Base-by-base conservation (phyloP, 2,329 filamentous ascomycete species). In the Aspergillus uvarum region DNA sequence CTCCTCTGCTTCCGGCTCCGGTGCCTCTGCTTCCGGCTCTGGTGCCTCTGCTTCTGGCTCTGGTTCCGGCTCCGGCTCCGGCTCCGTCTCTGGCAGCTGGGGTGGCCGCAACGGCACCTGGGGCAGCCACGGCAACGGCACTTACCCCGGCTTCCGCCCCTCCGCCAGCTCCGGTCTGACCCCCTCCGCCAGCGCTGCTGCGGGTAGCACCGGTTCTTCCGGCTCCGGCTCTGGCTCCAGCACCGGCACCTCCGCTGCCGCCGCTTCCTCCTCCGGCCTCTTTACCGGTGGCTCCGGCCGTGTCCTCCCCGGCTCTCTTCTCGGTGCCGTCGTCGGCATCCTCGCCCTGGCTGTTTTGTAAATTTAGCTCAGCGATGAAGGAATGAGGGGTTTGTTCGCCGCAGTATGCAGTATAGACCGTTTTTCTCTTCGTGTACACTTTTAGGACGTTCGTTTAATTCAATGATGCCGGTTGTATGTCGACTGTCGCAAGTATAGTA, bases 301-400 rank as follows among this genome's bases (percentile, higher is more conserved):
- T 16, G 38, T 44, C 32, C 55, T 66, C 26, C 60, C 64, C 19
- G 58, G 61, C 59, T 66, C 64, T 32, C 53, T 65, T 47, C 59
- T 62, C 53, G 60, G 62, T 22, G 62, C 59, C 11, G 59, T 55
- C 3, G 38, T 64, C 29, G 59, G 60, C 54, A 53, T 58, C 47
- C 56, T 51, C 14, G 49, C 53, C 44, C 48, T 62, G n/a, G 58
- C 54, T 47, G 44, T 51, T n/a, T 47, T 59, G 49, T 62, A 58
- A 60, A 54, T 19, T 10, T 47, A 38, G 47, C 21, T 24, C 35
- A 10, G 14, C 32, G 32, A 35, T 12, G 11, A 16, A 35, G 32
- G 26, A 29, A 35, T 16, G 12, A 16, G 12, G 32, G 11, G 12
- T 2, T 16, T 5, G 32, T 16, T 10, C 11, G 5, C 32, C 32